Evolutionary conservation across 164 flowering plant genomes (phyloP), one percentile per base, ranked within the genome.

Genomic region (Litsea cubeba): DNA sequence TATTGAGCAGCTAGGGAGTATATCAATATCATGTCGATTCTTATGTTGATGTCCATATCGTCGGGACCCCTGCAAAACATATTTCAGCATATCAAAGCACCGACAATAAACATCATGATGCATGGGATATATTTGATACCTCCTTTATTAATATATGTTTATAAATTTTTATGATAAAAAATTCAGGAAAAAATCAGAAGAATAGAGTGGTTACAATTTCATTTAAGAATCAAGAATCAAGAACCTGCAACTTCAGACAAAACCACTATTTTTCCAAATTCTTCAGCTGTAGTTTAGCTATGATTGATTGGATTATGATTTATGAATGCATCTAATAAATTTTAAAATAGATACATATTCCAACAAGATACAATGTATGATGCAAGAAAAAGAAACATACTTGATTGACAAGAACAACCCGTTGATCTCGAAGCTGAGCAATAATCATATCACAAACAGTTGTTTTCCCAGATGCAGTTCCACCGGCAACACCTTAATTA

Each of bases 401-500:
- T 94, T 95, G 99, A 76, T 89, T 91, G 69, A 95, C 96, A 77
- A 95, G 92, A 54, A 93, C 97, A 74, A 92, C 98, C 69, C 99
- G 95, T 82, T 93, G 98, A 79, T 95, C 99, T 78, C 79, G 98
- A 72, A 95, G 97, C 78, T 93, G 97, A 76, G 87, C 90, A 77
- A 95, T 91, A 62, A 95, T 95, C 98, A 95, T 82, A 79, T 95
- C 94, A 83, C 99, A 95, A 57, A 95, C 99, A 63, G 98, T 88
- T 64, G 96, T 91, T 83, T 95, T 95, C 62, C 99, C 99, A 67
- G 99, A 89, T 77, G 99, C 91, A n/a, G 98, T 90, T 68, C 99
- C 99, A 71, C 98, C 99, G 75, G 92, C 91, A 82, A 95, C 99
- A 30, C 98, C 99, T 93, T 23, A 11, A 18, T 18, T 25, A n/a